Conservation (phyloP, 2,329 filamentous ascomycete genomes). For the Ascomycota sp. region DNA sequence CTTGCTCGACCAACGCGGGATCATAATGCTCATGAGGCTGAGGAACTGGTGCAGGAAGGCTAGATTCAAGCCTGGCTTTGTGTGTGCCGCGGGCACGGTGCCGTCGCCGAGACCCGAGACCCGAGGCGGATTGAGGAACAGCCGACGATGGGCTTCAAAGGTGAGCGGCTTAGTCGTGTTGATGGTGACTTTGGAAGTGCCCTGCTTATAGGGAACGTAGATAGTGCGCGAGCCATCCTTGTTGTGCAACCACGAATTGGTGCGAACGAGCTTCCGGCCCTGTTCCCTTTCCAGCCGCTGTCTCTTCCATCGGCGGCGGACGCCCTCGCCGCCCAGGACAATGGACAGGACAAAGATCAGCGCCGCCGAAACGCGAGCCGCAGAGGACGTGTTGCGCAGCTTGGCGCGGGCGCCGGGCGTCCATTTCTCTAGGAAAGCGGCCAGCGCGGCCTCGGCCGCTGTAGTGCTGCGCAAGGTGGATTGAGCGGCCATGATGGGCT, state of each 20-base stretch:
- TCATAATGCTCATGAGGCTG: slow-evolving; percentile 92
- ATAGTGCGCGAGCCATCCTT: slow-evolving; percentile 92
- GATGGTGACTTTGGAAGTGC: slow-evolving; percentile 80
- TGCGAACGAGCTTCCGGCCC: slow-evolving; percentile 60
- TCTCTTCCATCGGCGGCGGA: slow-evolving; percentile 56
- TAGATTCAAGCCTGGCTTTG: slow-evolving; percentile 83
- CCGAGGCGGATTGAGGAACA: slow-evolving; percentile 81
- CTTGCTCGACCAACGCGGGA: slow-evolving; percentile 87
- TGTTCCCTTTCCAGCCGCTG: slow-evolving; percentile 62
- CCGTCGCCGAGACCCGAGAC: slow-evolving; percentile 59
- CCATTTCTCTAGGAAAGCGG: slow-evolving; percentile 42
- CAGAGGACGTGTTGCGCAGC: slow-evolving; percentile 44
- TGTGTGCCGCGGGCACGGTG: slow-evolving; percentile 65
- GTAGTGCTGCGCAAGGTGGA: slow-evolving; percentile 59
- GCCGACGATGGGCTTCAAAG: slow-evolving; percentile 82
- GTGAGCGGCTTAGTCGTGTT: slow-evolving; percentile 78
- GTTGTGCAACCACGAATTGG: slow-evolving; percentile 80
- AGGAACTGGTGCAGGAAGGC: slow-evolving; percentile 95
- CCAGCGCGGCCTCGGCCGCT: slow-evolving; percentile 45
- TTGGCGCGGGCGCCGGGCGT: slow-evolving; percentile 27
- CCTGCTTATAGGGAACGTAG: slow-evolving; percentile 78
- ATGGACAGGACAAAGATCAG: slow-evolving; percentile 60
- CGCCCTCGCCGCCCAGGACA: slow-evolving; percentile 57
- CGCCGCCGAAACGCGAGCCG: slow-evolving; percentile 54
- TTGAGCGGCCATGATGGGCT: slow-evolving; percentile 66